phyloP scores from a whole-genome alignment of 2,329 filamentous ascomycete species.

The Apiospora marii region DNA sequence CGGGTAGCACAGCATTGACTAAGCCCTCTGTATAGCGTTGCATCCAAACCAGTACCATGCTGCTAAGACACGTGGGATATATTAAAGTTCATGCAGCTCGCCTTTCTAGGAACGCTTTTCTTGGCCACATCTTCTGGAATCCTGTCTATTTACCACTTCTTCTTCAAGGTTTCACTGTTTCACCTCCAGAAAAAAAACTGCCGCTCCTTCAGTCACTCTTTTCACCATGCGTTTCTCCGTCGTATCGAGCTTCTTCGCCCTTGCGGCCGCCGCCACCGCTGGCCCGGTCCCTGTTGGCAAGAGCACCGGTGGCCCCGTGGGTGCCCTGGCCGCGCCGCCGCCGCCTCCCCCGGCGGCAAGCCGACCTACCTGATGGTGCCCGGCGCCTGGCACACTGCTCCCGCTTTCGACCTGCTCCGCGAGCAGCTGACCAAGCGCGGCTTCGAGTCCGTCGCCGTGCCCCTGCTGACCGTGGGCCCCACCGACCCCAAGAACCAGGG shows the following conservation, averaged over 20 bases:
- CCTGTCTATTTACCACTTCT: not conserved
- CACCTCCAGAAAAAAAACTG: not conserved
- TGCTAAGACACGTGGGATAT: not conserved
- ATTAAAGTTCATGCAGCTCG: not conserved
- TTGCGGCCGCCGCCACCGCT: not conserved
- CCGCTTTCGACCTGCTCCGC: constrained; percentile 26
- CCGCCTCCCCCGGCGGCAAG: not conserved
- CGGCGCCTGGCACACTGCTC: constrained; percentile 27
- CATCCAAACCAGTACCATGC: too few species aligned
- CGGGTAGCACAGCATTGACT: not conserved
- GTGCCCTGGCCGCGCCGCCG: not conserved
- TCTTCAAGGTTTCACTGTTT: too few species aligned
- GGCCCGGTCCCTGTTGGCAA: constrained; percentile 2
- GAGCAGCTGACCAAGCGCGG: constrained; percentile 24
- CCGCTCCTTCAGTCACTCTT: not conserved
- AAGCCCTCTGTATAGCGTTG: not conserved
- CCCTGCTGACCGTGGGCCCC: constrained; percentile 26
- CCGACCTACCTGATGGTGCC: constrained; percentile 17
- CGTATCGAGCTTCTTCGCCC: not conserved
- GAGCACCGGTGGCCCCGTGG: not conserved
- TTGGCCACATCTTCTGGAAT: not conserved
- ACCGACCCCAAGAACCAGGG: constrained; percentile 20
- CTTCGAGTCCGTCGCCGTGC: constrained; percentile 25
- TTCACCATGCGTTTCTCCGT: constrained; percentile 3
- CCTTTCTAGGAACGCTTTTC: not conserved